Base-by-base conservation (phyloP, 179 eudicot species). In the Vitellaria paradoxa region DNA sequence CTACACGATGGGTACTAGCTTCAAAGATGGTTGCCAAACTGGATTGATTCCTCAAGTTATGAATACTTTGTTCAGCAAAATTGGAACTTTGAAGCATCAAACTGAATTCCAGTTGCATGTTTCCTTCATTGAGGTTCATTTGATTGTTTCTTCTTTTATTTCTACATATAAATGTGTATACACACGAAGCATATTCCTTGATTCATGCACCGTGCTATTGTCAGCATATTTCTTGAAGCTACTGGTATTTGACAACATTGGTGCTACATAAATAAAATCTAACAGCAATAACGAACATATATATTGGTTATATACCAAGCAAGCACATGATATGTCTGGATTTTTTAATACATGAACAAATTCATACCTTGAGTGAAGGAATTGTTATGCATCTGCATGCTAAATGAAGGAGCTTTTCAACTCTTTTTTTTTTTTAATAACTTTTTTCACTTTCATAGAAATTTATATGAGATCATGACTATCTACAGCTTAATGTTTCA, bases 1-100 rank as follows among this genome's bases (percentile, higher is more conserved):
- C 46, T 96, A 96, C 82, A 96, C 99, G 9, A 96, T 96, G 99
- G 98, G 98, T 73, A 94, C 98, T 64, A 90, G 97, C 78, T 86
- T 89, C 79, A 89, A 84, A 82, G 99, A 94, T 67, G 99, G 91
- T 66, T 81, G 74, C 47, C 90, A 89, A 20, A 81, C 84, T 5
- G 99, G 99, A 81, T 81, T 96, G 62, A 92, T 96, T 79, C 99
- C 99, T 77, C 91, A 86, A 86, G 99, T 82, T 78, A 92, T 96
- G 98, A 84, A 77, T 82, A 87, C 90, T 74, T 85, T 96, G 75
- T 96, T 94, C 84, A 81, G 82, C 87, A 91, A 94, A 85, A 92
- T 96, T 72, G 97, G 90, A 80, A 84, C 86, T 65, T 80, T 90
- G 81, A 91, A 92, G 84, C 83, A 88, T 79, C 91, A 92, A 81